Evolutionary conservation across 768 basidiomycete genomes (phyloP).

Genomic region (Serpula lacrymans): DNA sequence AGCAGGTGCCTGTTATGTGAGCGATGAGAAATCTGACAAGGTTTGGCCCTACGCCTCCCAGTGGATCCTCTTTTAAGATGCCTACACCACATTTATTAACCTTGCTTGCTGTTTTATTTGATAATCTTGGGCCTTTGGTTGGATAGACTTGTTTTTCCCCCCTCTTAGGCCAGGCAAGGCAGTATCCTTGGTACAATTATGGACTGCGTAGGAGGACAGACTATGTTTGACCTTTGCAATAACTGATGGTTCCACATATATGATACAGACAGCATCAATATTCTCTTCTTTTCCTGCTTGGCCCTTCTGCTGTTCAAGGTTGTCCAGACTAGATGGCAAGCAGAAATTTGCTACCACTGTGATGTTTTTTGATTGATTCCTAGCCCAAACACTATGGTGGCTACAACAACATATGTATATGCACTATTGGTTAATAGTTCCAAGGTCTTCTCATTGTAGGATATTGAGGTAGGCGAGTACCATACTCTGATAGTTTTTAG

Average conservation of each 20-base stretch:
- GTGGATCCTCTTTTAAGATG: too few species aligned
- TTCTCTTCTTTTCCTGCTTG: conserved; percentile 5
- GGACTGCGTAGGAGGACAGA: too few species aligned
- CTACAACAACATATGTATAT: conserved; percentile 7
- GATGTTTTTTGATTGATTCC: conserved; percentile 10
- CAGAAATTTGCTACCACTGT: conserved; percentile 7
- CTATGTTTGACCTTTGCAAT: too few species aligned
- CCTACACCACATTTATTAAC: too few species aligned
- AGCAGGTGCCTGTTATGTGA: too few species aligned
- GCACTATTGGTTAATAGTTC: conserved; percentile 7
- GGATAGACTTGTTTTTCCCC: too few species aligned
- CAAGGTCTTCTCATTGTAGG: conserved; percentile 10
- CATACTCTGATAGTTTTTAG: conserved; percentile 8
- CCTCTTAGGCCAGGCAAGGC: too few species aligned
- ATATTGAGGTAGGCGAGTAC: conserved; percentile 6
- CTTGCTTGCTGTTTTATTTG: too few species aligned
- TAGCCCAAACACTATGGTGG: conserved; percentile 11
- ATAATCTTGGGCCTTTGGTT: too few species aligned
- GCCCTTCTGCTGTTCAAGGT: conserved; percentile 9
- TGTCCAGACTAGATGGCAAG: conserved; percentile 2
- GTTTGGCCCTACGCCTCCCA: too few species aligned
- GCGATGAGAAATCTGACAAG: too few species aligned
- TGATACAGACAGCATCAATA: conserved; percentile 3
- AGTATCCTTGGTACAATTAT: too few species aligned
- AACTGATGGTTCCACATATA: conserved; percentile 5